These are phyloP conservation scores for Grosmannia serpens DNA, from an alignment of 2,329 filamentous ascomycete species.

Conservation along the genomic window DNA sequence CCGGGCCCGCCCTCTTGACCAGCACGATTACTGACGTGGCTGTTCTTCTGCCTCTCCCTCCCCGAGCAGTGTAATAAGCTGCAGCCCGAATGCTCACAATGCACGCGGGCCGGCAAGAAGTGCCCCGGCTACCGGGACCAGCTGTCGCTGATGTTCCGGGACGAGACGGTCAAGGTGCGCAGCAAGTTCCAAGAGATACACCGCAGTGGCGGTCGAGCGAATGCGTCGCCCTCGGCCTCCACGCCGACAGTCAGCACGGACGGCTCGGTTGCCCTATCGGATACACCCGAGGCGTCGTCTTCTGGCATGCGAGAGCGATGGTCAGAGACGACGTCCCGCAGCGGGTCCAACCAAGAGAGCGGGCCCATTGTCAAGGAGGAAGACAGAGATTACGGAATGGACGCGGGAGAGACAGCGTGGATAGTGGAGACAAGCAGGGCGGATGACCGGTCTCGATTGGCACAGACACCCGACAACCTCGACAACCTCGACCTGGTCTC, in stretches of 20 bases:
- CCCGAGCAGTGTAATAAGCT: constrained; percentile 49
- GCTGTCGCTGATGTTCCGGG: constrained; percentile 53
- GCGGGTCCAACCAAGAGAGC: not conserved
- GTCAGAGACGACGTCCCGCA: not conserved
- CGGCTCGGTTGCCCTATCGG: not conserved
- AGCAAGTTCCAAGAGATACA: constrained; percentile 38
- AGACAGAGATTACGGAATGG: not conserved
- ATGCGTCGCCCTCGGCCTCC: constrained; percentile 1
- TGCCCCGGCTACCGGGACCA: constrained; percentile 56
- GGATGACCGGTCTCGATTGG: not conserved
- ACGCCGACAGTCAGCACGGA: not conserved
- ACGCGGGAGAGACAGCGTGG: not conserved
- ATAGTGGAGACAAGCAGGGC: not conserved
- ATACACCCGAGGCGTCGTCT: not conserved
- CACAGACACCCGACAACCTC: not conserved
- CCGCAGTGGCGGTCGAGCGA: not conserved
- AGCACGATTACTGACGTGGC: not conserved
- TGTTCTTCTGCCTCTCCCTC: not conserved
- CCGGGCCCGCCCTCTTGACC: not conserved
- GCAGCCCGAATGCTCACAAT: constrained; percentile 50
- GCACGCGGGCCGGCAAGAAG: constrained; percentile 44
- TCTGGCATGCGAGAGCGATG: not conserved
- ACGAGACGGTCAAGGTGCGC: constrained; percentile 52
- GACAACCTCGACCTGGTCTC: not conserved
- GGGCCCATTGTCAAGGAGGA: not conserved